Evolutionary conservation across 306 rosid genomes (phyloP), one percentile per base, ranked within the genome.

Genomic region (Cucurbita pepo): DNA sequence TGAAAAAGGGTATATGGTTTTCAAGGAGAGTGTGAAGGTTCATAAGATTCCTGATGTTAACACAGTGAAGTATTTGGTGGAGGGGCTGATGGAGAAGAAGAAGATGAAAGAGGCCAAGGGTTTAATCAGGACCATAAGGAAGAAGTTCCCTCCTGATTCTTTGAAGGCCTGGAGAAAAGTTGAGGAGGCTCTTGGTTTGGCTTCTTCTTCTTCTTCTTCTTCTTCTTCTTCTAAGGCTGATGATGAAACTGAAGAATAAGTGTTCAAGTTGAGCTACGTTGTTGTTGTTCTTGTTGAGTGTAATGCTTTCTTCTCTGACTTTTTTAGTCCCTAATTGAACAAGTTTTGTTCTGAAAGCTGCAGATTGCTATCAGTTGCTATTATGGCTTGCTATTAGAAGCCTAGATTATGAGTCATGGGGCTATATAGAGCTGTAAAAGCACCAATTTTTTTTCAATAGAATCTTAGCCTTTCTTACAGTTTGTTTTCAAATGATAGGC

Each of bases 11-110:
- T 82, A 83, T 34, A 62, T 61, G 74, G 59, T 87, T 77, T 89
- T 85, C 81, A 80, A 87, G 87, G 83, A 75, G 80, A 89, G 96
- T 63, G 91, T 80, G 78, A 75, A 61, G 82, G 40, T 78, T 79
- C 77, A 77, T 59, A 89, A 74, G 83, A 82, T 89, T 63, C 96
- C 91, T 0, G 88, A 85, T 77, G 82, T 89, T 57, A 75, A 50
- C 69, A 85, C 91, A 1, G 11, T 81, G 85, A 83, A 75, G 83
- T 5, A 15, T 77, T 81, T 89, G 85, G 88, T 71, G 5, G 88
- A 87, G 60, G 91, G 91, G 15, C 72, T 89, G 48, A 84, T 81
- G 84, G 69, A 77, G 81, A 85, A 79, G 15, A 83, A 80, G 72
- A 82, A 47, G 71, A 82, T 73, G 82, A 79, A 80, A 76, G 91